Base-by-base conservation (phyloP, 768 basidiomycete species). In the Cystobasidium tubakii region DNA sequence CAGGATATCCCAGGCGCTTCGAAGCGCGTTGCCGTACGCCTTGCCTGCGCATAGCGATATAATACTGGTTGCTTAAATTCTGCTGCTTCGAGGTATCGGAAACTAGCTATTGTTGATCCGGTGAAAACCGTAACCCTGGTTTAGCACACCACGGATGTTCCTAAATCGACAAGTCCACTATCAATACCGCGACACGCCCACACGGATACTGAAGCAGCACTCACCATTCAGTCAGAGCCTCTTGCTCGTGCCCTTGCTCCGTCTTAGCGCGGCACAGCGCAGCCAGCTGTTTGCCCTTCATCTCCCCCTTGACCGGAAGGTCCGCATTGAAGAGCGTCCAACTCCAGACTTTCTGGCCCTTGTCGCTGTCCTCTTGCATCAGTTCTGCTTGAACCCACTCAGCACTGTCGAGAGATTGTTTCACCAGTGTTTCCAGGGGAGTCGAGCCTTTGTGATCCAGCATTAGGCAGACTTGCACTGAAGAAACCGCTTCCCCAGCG, bases 81-180 rank as follows among this genome's bases (percentile, higher is more conserved):
- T 6, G 15, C 6, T 15, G 15, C 6, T 15, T 39, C 39, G 7
- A 6, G 39, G 15, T 15, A 15, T 39, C 39, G 39, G 15, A 15
- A 15, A 6, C 15, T 15, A 39, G 15, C 39, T 39, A 15, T 39
- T 39, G 39, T 39, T 39, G 33, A 29, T 25, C 12, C 65, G 65
- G 25, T 66, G 25, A 17, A 39, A 13, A 7, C 65, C 65, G 42
- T 66, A 66, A 19, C 65, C 65, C 43, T 66, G 36, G n/a, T 21
- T 33, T 23, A 43, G 23, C n/a, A 66, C 65, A 12, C 65, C 65
- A 13, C 65, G 65, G 36, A 66, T n/a, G 25, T 66, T 66, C 65
- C 65, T 66, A 34, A 27, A n/a, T 43, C 7, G 63, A 33, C 63
- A 15, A 9, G 27, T 12, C 15, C 33, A 13, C 31, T 13, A 36